phyloP scores from a whole-genome alignment of 164 flowering plant species.

The Liquidambar formosana region DNA sequence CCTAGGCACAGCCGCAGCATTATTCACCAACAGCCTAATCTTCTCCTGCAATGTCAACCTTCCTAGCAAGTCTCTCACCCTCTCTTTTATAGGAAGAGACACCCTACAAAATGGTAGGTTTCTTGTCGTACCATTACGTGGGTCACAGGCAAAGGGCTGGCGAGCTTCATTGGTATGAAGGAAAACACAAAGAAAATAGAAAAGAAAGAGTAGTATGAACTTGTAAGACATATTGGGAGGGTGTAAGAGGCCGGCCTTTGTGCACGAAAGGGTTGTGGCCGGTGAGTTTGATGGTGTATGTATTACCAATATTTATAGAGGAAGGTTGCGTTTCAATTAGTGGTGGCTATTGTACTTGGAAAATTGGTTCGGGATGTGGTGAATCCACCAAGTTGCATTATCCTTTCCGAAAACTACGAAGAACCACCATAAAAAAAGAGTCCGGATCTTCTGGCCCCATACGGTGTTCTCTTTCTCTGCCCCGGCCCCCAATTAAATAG shows the following conservation, averaged over 20 bases:
- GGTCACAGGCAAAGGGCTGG: conserved; percentile 62
- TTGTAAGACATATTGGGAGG: conserved; percentile 1
- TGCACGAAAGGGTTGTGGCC: too few relatives aligned
- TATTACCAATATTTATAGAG: conserved; percentile 28
- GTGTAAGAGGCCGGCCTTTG: too few relatives aligned
- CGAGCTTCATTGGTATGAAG: conserved; percentile 20
- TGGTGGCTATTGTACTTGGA: background rate
- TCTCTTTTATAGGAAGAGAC: conserved; percentile 31
- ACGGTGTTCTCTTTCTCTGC: too few relatives aligned
- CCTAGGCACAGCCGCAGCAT: conserved; percentile 56
- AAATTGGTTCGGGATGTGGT: too few relatives aligned
- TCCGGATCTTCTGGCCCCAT: too few relatives aligned
- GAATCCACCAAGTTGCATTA: too few relatives aligned
- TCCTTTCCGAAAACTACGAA: too few relatives aligned
- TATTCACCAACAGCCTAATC: conserved; percentile 52
- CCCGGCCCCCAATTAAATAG: too few relatives aligned
- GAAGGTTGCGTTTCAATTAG: conserved; percentile 13
- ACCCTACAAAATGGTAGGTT: conserved; percentile 39
- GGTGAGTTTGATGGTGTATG: too few relatives aligned
- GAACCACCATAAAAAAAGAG: too few relatives aligned
- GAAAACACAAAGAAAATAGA: conserved; percentile 8
- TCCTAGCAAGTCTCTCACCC: conserved; percentile 54
- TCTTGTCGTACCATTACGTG: conserved; percentile 34
- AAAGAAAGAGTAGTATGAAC: background rate
- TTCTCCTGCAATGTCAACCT: conserved; percentile 51